These are phyloP conservation scores for Lonicera japonica DNA, from an alignment of 129 eudicot species.

Conservation along the genomic window DNA sequence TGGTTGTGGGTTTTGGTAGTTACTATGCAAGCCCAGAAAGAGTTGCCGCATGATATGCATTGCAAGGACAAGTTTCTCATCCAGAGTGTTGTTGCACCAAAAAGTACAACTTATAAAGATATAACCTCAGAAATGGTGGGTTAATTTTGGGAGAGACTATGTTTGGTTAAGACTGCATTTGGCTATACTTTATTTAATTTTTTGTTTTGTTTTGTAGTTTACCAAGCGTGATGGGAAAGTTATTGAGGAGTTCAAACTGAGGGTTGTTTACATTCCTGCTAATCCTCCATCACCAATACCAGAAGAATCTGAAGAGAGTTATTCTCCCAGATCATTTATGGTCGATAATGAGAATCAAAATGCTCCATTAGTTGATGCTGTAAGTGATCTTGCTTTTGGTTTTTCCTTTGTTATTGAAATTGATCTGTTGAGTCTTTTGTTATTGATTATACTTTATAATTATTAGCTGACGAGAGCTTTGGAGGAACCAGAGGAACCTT, in stretches of 20 bases:
- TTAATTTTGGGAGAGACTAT: slow-evolving; percentile 1
- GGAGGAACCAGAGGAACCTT: slow-evolving; percentile 43
- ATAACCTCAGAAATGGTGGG: slow-evolving; percentile 59
- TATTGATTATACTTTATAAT: not conserved
- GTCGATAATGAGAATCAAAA: slow-evolving; percentile 50
- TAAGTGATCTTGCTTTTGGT: slow-evolving; percentile 27
- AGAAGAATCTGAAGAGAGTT: slow-evolving; percentile 91
- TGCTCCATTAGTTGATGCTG: slow-evolving; percentile 54
- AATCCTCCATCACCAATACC: slow-evolving; percentile 98
- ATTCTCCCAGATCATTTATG: slow-evolving; percentile 50
- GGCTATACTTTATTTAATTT: not conserved
- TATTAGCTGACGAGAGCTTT: slow-evolving; percentile 50
- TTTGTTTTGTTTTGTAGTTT: slow-evolving; percentile 34
- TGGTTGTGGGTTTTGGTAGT: slow-evolving; percentile 33
- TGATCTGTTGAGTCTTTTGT: not conserved
- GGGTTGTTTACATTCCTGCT: slow-evolving; percentile 82
- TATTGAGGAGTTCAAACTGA: slow-evolving; percentile 73
- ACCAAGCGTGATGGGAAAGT: slow-evolving; percentile 65
- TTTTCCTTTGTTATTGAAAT: not conserved
- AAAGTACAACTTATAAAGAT: slow-evolving; percentile 54
- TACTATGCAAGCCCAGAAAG: slow-evolving; percentile 91
- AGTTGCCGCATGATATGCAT: slow-evolving; percentile 77
- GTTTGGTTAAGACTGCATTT: slow-evolving; percentile 1
- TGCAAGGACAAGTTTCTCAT: slow-evolving; percentile 91
- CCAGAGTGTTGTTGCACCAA: slow-evolving; percentile 78